Evolutionary conservation across 2,329 filamentous ascomycete species (phyloP).

Genomic region (Talaromyces sp.): DNA sequence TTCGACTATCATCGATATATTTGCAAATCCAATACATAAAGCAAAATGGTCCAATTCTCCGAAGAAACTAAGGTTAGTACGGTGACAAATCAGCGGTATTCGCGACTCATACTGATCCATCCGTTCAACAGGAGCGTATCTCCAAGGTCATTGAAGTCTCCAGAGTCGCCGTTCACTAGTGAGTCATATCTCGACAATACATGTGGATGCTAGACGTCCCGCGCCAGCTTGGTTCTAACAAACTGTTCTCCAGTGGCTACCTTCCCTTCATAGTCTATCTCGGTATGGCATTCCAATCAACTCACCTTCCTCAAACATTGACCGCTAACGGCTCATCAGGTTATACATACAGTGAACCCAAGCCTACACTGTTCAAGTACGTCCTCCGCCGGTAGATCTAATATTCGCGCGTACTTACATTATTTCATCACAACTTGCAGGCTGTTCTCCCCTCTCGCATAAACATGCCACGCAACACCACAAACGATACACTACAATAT

Average conservation of each 20-base stretch:
- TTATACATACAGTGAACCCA: constrained; percentile 90
- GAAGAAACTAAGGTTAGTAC: constrained; percentile 86
- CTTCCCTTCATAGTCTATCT: constrained; percentile 95
- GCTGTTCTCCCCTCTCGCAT: constrained; percentile 44
- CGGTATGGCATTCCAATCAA: constrained; percentile 53
- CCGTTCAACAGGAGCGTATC: constrained; percentile 78
- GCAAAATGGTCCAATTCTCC: constrained; percentile 64
- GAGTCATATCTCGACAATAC: constrained; percentile 38
- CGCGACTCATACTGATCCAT: background rate
- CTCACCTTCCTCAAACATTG: background rate
- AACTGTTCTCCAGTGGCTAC: constrained; percentile 67
- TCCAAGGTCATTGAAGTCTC: constrained; percentile 93
- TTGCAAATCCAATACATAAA: background rate
- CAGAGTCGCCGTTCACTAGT: constrained; percentile 94
- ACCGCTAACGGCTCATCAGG: constrained; percentile 49
- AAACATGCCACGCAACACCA: constrained; percentile 19
- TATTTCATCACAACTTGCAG: constrained; percentile 25
- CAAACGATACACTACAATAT: background rate
- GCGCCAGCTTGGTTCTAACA: background rate
- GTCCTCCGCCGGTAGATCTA: constrained; percentile 28
- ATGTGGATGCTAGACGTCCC: background rate
- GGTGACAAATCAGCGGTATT: background rate
- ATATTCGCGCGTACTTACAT: constrained; percentile 8
- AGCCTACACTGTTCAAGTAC: constrained; percentile 73
- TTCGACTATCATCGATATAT: background rate